Percentiles rank a stretch among this genome's conserved stretches.
Conservation (phyloP, 306 rosid genomes). For the Elaeagnus macrophylla region DNA sequence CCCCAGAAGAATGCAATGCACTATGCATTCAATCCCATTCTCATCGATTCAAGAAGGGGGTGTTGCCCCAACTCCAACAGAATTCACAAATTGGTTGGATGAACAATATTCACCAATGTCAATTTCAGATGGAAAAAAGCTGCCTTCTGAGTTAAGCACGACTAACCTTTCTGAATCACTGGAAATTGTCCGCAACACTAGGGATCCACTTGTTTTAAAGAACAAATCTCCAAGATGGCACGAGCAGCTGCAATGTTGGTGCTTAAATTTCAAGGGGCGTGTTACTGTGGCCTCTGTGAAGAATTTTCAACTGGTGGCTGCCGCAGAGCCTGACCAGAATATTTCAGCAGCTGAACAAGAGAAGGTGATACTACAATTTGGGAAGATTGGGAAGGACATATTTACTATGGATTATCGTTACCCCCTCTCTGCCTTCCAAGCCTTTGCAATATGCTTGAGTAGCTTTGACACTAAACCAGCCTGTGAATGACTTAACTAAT, state of each 20-base stretch:
- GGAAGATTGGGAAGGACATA: constrained; percentile 88
- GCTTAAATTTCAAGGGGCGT: constrained; percentile 89
- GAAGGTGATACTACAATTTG: constrained; percentile 77
- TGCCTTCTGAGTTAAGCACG: constrained; percentile 29
- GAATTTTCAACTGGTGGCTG: constrained; percentile 90
- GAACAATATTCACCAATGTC: constrained; percentile 23
- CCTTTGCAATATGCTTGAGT: constrained; percentile 86
- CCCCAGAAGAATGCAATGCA: constrained; percentile 83
- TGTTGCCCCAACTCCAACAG: constrained; percentile 69
- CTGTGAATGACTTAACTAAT: constrained; percentile 55
- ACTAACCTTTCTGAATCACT: constrained; percentile 12
- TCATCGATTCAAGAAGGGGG: constrained; percentile 77
- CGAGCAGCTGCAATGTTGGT: constrained; percentile 93
- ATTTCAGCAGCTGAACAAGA: constrained; percentile 66
- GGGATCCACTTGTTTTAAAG: constrained; percentile 58
- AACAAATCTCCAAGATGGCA: constrained; percentile 94
- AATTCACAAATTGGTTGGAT: constrained; percentile 27
- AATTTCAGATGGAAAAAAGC: constrained; percentile 38
- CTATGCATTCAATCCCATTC: constrained; percentile 64
- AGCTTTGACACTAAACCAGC: constrained; percentile 98
- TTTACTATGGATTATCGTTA: constrained; percentile 96
- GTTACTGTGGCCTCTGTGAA: constrained; percentile 93
- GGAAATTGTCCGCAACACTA: constrained; percentile 18
- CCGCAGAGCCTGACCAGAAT: constrained; percentile 53
- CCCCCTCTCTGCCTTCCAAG: constrained; percentile 95